Conservation (phyloP, 108 stramenopile species). For the Conticribra weissflogii region DNA sequence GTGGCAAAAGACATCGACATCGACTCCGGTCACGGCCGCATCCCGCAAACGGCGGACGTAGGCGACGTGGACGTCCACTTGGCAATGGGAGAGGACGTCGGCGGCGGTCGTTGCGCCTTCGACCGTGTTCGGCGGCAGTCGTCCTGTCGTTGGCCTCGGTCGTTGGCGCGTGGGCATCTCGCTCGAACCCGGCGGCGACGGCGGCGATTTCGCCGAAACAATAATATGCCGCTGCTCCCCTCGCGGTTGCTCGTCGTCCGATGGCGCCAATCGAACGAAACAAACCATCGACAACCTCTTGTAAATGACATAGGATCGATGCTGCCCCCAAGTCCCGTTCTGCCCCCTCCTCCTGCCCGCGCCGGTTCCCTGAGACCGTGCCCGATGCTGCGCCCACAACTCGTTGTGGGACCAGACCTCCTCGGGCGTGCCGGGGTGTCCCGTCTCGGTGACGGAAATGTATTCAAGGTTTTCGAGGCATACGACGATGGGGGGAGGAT, state of each 20-base stretch:
- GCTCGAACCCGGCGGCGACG: too few species aligned
- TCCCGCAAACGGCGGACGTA: slow-evolving; percentile 65
- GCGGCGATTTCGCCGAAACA: too few species aligned
- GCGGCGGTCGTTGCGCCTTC: neutral
- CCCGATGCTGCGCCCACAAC: slow-evolving; percentile 24
- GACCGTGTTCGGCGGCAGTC: too few species aligned
- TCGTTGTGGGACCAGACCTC: slow-evolving; percentile 79
- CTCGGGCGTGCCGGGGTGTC: slow-evolving; percentile 68
- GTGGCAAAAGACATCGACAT: slow-evolving; percentile 65
- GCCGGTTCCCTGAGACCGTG: too few species aligned
- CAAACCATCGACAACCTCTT: slow-evolving; percentile 59
- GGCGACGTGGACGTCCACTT: slow-evolving; percentile 68
- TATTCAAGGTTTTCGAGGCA: slow-evolving; percentile 53
- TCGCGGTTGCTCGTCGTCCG: neutral
- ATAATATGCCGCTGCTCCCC: neutral
- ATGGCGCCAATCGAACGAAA: slow-evolving; percentile 29
- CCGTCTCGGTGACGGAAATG: slow-evolving; percentile 66
- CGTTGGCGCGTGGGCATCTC: too few species aligned
- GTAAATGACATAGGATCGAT: slow-evolving; percentile 62
- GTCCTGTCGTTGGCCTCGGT: too few species aligned
- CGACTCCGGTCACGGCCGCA: slow-evolving; percentile 65
- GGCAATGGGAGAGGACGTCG: slow-evolving; percentile 19
- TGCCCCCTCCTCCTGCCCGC: neutral
- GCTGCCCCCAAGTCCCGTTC: slow-evolving; percentile 2
- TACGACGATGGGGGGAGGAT: slow-evolving; percentile 56